Conservation (phyloP, 768 basidiomycete genomes). For the Tylopilus cervinicoccineus region DNA sequence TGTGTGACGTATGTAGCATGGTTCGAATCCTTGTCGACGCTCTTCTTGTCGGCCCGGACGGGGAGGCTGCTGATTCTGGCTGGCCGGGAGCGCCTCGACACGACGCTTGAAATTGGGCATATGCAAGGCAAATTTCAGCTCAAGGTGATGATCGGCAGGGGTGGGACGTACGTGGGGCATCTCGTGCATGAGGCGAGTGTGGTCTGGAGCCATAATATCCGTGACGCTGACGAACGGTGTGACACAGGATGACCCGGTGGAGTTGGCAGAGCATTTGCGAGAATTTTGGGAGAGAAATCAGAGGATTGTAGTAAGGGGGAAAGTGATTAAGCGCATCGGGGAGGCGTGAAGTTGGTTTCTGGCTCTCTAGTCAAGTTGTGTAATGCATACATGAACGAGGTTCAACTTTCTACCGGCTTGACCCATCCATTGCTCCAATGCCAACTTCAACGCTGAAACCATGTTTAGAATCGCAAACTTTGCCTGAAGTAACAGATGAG, state of each 20-base stretch:
- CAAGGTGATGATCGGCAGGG: slow-evolving; percentile 61
- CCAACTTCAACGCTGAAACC: too few species aligned
- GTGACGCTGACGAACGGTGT: neutral
- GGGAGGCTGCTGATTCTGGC: slow-evolving; percentile 89
- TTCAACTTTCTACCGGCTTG: too few species aligned
- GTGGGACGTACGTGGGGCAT: slow-evolving; percentile 66
- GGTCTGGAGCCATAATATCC: too few species aligned
- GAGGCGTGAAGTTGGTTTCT: slow-evolving; percentile 30
- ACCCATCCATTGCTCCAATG: too few species aligned
- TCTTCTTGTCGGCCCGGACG: slow-evolving; percentile 72
- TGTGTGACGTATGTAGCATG: slow-evolving; percentile 57
- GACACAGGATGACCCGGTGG: slow-evolving; percentile 77
- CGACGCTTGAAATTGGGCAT: slow-evolving; percentile 91
- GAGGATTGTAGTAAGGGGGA: slow-evolving; percentile 51
- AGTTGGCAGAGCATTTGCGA: slow-evolving; percentile 73
- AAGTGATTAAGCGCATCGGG: slow-evolving; percentile 51
- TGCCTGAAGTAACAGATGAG: too few species aligned
- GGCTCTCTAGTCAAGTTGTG: neutral
- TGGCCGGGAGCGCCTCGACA: slow-evolving; percentile 89
- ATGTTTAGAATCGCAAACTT: too few species aligned
- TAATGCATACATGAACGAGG: too few species aligned
- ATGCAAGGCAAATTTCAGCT: slow-evolving; percentile 98
- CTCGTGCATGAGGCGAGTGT: slow-evolving; percentile 84
- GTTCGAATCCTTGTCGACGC: slow-evolving; percentile 80
- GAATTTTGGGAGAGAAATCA: slow-evolving; percentile 94